Evolutionary conservation across 208 protist genomes (phyloP), one percentile per base, ranked within the genome.

Genomic region (Plasmodiophora brassicae): DNA sequence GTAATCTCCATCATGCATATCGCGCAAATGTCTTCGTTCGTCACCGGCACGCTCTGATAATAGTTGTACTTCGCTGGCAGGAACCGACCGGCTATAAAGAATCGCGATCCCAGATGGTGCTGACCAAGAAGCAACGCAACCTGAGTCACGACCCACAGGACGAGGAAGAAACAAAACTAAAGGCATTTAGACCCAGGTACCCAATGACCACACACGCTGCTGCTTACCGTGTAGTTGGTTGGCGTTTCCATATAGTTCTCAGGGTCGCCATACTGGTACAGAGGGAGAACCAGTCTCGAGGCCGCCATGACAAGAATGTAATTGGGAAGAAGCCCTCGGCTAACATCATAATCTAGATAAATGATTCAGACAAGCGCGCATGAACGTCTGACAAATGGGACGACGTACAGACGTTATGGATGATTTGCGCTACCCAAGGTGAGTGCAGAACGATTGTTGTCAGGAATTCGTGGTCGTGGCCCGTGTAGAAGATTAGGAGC

Each of bases 1-100:
- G 20, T n/a, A 32, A 78, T 38, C 20, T 78, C 65, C 65, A 78
- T 78, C 65, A 78, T 78, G 41, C 65, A 78, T 36, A 78, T 78
- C 5, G 65, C 65, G n/a, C 65, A 78, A 5, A 32, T 32, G 41
- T 78, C 65, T 8, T n/a, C 14, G 41, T 57, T 57, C 32, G n/a
- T 38, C 65, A 38, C 32, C 14, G 32, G 32, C 14, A 78, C 50
- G 50, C 25, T 57, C 25, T 57, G 14, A 14, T 25, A 78, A 38
- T 78, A 78, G 5, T 78, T 38, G 65, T 78, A 78, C 65, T 78
- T 78, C 20, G 65, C 65, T 8, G 65, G 65, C n/a, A 44, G 32
- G n/a, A 78, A 78, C 65, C 14, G 10, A 32, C 5, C 65, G 32
- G 65, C 32, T 14, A 78, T 32, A 32, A 78, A 78, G n/a, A 78